A percentile compares a stretch with the other conserved stretches of the same genome.
These are phyloP conservation scores for Pistacia integerrima DNA, from an alignment of 345 rosid species.

Conservation along the genomic window DNA sequence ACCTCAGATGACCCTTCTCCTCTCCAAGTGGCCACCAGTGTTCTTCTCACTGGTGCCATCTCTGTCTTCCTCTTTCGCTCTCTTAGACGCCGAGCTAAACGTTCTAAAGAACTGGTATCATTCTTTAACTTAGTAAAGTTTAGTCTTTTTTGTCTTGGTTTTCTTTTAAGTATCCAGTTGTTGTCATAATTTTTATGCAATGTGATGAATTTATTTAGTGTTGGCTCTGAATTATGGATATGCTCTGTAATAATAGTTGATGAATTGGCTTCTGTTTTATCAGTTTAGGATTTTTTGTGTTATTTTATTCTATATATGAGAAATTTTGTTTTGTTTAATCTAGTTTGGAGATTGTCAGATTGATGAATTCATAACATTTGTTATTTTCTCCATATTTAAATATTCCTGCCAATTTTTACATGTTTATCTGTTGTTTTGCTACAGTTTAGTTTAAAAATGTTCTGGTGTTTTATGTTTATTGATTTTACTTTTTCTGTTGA, in stretches of 20 bases:
- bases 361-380: not conserved
- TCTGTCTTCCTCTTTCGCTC: conserved; percentile 84
- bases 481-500: not conserved
- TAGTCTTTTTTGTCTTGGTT: not conserved
- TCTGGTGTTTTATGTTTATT: not conserved
- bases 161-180: not conserved
- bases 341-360: not conserved
- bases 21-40: conserved; percentile 78
- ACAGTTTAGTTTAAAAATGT: not conserved
- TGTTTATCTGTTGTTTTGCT: not conserved
- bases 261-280: not conserved
- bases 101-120: conserved; percentile 72
- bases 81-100: conserved; percentile 78
- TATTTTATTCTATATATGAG: not conserved
- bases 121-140: not conserved
- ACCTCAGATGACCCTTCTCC: conserved; percentile 75
- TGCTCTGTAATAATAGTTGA: not conserved
- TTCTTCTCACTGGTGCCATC: conserved; percentile 84
- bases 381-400: not conserved
- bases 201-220: not conserved
- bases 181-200: not conserved
- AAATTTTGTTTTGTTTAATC: not conserved
- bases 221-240: not conserved
- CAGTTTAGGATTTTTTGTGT: not conserved
- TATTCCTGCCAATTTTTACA: not conserved